Percentiles rank a stretch among this genome's conserved stretches.
These are phyloP conservation scores for Discostella pseudostelligera DNA, from an alignment of 108 stramenopile species.

Conservation along the genomic window DNA sequence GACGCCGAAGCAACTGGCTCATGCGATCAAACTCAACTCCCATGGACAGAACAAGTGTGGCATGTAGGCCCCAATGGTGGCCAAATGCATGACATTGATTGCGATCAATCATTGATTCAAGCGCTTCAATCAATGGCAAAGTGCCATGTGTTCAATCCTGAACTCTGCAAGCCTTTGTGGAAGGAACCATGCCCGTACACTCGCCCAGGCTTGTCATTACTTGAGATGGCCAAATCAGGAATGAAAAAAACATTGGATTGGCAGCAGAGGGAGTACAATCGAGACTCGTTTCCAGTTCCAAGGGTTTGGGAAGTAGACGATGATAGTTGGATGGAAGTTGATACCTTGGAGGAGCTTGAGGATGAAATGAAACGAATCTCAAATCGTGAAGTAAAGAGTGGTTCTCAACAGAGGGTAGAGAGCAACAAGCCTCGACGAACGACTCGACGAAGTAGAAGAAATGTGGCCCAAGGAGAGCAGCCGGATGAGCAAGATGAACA, in stretches of 20 bases:
- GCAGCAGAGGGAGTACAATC: slow-evolving; percentile 21
- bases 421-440: slow-evolving; percentile 22
- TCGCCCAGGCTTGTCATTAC: slow-evolving; percentile 46
- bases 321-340: slow-evolving; percentile 64
- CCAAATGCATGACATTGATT: slow-evolving; percentile 17
- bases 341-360: slow-evolving; percentile 40
- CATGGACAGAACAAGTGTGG: slow-evolving; percentile 49
- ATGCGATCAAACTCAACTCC: background rate
- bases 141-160: slow-evolving; percentile 61
- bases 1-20: slow-evolving; percentile 39
- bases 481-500: background rate
- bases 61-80: slow-evolving; percentile 57
- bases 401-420: background rate
- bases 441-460: slow-evolving; percentile 37
- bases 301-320: slow-evolving; percentile 47
- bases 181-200: slow-evolving; percentile 47
- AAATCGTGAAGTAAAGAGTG: background rate
- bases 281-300: slow-evolving; percentile 37
- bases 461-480: background rate
- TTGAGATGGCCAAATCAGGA: slow-evolving; percentile 42
- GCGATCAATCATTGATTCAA: slow-evolving; percentile 14
- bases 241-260: slow-evolving; percentile 30
- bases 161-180: slow-evolving; percentile 30
- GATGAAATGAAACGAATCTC: slow-evolving; percentile 37
- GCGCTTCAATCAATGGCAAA: slow-evolving; percentile 43